Evolutionary conservation across 2,329 filamentous ascomycete genomes (phyloP).

Genomic region (Xenosphaeropsis pyriputrescens): DNA sequence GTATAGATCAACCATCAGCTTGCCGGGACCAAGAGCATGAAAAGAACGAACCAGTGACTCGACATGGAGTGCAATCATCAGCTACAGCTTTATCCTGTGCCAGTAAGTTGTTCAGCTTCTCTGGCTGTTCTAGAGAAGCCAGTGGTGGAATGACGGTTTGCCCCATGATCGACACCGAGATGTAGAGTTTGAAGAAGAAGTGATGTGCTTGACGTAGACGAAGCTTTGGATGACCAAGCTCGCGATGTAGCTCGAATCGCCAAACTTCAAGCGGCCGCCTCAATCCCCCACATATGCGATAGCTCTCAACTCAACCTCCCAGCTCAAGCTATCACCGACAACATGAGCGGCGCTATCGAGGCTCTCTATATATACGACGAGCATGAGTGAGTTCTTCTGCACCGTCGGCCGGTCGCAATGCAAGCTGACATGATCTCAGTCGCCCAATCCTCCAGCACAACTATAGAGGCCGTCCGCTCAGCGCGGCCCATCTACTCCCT

Average conservation of each 20-base stretch:
- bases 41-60: slow-evolving; percentile 13
- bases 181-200: too few species aligned
- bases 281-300: not conserved
- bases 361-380: slow-evolving; percentile 96
- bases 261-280: slow-evolving; percentile 1
- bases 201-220: too few species aligned
- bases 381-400: slow-evolving; percentile 51
- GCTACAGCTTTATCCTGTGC: slow-evolving; percentile 8
- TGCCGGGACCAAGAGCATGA: not conserved
- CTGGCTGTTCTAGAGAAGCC: slow-evolving; percentile 8
- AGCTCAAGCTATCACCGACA: slow-evolving; percentile 12
- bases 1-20: not conserved
- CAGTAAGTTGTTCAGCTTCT: slow-evolving; percentile 12
- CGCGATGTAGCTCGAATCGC: not conserved
- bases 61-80: slow-evolving; percentile 25
- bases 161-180: too few species aligned
- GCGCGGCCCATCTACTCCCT: slow-evolving; percentile 62
- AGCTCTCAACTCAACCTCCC: not conserved
- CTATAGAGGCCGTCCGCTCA: slow-evolving; percentile 70
- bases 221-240: too few species aligned
- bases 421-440: slow-evolving; percentile 30
- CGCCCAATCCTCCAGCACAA: slow-evolving; percentile 76
- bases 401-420: slow-evolving; percentile 4
- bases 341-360: slow-evolving; percentile 79
- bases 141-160: too few species aligned